Evolutionary conservation across 2,329 filamentous ascomycete genomes (phyloP), one percentile per base, ranked within the genome.

Genomic region (Neophaeococcomyces aloes): DNA sequence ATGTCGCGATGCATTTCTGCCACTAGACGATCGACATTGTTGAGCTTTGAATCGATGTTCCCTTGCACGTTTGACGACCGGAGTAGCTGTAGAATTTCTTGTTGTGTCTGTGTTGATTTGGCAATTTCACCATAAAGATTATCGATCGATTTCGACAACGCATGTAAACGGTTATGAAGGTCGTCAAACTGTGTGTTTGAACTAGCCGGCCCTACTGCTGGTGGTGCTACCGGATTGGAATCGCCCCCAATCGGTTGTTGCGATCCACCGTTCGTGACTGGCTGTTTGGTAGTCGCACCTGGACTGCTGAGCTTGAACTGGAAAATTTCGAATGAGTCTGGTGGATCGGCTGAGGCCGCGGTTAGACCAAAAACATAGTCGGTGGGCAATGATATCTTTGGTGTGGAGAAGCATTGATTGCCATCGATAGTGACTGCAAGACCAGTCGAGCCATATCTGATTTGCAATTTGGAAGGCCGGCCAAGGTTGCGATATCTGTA

Each of bases 261-360:
- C n/a, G 25, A 32, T n/a, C 38, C 17, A 7, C n/a, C 15, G 17
- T 39, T 30, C 23, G 51, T 47, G 40, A 44, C 54, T 38, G 18
- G 38, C 5, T 57, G 17, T 62, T 53, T 33, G 63, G 57, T 35
- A 59, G 59, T 30, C 62, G 48, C 37, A 52, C 51, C 38, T 58
- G 53, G 21, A 55, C 45, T 29, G 47, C 61, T 61, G n/a, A 91
- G 76, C 29, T 83, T 73, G 59, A 96, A 75, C 61, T 89, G 93
- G 71, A 88, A 91, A 53, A 94, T 64, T 65, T 98, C 91, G 57
- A 95, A 94, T 4, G 86, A 94, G 65, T 98, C 91, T 1, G 91
- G 87, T 56, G 79, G 88, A 53, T 96, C 89, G 23, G 86, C 84
- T 2, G 86, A 89, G 13, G 86, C 84, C 32, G 89, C 91, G 10